Conservation (phyloP, 2,329 filamentous ascomycete genomes). For the Akanthomyces uredinophilus region DNA sequence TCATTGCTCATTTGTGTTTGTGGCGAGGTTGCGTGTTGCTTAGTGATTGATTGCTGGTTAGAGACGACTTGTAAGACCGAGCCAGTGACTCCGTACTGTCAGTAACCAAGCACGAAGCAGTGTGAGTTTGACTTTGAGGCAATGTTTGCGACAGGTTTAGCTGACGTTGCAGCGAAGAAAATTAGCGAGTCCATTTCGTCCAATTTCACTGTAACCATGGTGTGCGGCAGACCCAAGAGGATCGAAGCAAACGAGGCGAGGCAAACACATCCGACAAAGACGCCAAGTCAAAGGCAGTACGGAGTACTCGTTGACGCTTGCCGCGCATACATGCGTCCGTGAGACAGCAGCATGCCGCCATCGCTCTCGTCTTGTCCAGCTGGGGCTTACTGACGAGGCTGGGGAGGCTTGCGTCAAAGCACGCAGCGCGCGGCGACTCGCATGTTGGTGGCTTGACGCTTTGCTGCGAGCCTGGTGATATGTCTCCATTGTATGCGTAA, state of each 20-base stretch:
- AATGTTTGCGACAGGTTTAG: not conserved
- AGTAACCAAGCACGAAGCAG: not conserved
- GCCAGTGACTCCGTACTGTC: not conserved
- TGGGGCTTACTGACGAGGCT: slow-evolving; percentile 8
- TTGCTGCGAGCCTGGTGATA: not conserved
- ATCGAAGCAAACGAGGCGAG: not conserved
- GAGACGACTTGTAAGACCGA: not conserved
- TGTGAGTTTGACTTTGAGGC: slow-evolving; percentile 1
- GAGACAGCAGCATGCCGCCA: not conserved
- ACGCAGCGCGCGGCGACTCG: not conserved
- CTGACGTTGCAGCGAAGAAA: not conserved
- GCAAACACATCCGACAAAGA: not conserved
- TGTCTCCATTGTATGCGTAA: not conserved
- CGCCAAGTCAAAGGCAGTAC: not conserved
- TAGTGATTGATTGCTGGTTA: not conserved
- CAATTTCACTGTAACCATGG: not conserved
- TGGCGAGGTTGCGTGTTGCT: not conserved
- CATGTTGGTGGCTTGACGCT: not conserved
- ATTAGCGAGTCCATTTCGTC: not conserved
- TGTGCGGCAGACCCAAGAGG: not conserved
- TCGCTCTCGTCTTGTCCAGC: not conserved
- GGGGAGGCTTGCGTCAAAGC: not conserved
- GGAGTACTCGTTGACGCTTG: not conserved
- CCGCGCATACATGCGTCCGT: not conserved
- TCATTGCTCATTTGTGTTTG: not conserved